These are phyloP conservation scores for Colletotrichum siamense DNA, from an alignment of 2,329 filamentous ascomycete genomes.

Conservation along the genomic window DNA sequence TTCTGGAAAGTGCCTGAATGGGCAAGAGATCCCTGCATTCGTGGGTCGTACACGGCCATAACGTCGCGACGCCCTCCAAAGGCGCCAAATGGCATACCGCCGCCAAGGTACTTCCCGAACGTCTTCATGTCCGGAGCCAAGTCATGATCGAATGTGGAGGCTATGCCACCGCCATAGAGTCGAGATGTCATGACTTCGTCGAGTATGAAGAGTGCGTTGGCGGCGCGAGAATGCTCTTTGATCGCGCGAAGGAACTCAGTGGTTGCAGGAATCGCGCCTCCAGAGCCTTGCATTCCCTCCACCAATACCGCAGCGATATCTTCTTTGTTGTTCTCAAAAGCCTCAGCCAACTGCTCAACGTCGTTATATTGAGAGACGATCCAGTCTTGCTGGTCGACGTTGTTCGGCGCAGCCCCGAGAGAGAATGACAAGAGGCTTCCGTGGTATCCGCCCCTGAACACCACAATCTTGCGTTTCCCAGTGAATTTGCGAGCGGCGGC, in stretches of 20 bases:
- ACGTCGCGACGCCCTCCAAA: slow-evolving; percentile 59
- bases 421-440: background rate
- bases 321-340: background rate
- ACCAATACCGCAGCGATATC: background rate
- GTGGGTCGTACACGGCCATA: slow-evolving; percentile 54
- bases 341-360: background rate
- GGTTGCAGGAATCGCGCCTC: background rate
- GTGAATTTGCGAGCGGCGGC: background rate
- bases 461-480: background rate
- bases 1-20: slow-evolving; percentile 71
- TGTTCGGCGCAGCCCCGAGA: background rate
- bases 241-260: background rate
- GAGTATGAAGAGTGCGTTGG: background rate
- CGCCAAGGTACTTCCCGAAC: slow-evolving; percentile 65
- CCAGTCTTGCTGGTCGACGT: background rate
- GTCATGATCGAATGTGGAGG: background rate
- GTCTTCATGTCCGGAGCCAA: slow-evolving; percentile 49
- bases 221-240: background rate
- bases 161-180: background rate
- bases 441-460: background rate
- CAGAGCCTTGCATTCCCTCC: background rate
- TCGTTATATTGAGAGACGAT: background rate
- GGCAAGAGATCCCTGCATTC: slow-evolving; percentile 32
- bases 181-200: background rate
- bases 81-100: slow-evolving; percentile 62